Base-by-base conservation (phyloP, 2,329 filamentous ascomycete species). In the Exophiala dermatitidis region DNA sequence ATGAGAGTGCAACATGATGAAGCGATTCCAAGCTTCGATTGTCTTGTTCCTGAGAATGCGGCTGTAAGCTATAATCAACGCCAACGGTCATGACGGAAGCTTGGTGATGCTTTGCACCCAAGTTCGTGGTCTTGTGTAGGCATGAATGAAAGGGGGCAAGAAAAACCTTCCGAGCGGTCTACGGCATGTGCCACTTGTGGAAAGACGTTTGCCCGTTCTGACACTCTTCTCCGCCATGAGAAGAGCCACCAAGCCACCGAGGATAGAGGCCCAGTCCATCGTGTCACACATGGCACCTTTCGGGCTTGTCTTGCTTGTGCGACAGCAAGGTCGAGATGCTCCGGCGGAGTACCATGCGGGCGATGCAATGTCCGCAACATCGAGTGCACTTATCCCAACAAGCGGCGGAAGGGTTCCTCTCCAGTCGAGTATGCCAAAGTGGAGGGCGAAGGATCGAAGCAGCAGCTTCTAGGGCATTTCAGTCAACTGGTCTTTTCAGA, bases 271-370 rank as follows among this genome's bases (percentile, higher is more conserved):
- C 62, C 55, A 3, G 62, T 67, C 3, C 70, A 72, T 50, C 65
- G 70, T 2, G 71, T 72, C 48, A 72, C 69, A 1, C 66, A 70
- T 48, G 71, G 70, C 48, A 72, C 70, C 2, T 72, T 72, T 47
- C 64, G 70, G 37, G 70, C 70, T 2, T 72, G 70, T 48, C 70
- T 63, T 49, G 65, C 67, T 51, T 72, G 70, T 46, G 70, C 70
- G 30, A 63, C 66, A 8, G 70, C 70, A 32, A 64, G 70, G 60
- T 69, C 71, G 2, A 62, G 59, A 43, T 63, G 61, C 47, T 61
- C 59, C 1, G 62, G 62, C 4, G 57, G 59, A 12, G 32, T 48
- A 4, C 62, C 62, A 3, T 63, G 62, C 50, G 57, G 62, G 37
- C 67, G 70, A 12, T 72, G 70, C 54, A 66, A 65, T 40, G 63